Evolutionary conservation across 129 eudicot species (phyloP).

Genomic region (Kitagawia praeruptora): DNA sequence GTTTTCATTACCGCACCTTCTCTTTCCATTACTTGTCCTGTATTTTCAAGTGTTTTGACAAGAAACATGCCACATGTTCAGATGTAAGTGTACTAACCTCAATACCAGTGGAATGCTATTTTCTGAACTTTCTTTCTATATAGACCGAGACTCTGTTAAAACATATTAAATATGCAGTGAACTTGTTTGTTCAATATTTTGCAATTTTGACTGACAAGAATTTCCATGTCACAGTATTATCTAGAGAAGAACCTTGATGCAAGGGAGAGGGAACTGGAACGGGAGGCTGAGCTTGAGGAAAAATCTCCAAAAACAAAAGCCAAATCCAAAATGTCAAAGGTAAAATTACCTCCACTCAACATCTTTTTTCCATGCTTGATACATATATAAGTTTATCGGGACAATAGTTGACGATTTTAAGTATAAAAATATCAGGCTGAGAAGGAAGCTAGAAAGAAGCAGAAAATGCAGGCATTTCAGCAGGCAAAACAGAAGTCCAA

Average conservation of each 20-base stretch:
- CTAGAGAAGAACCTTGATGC: slow-evolving; percentile 98
- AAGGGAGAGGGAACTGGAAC: slow-evolving; percentile 76
- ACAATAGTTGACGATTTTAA: not conserved
- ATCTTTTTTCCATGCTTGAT: not conserved
- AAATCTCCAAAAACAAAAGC: slow-evolving; percentile 87
- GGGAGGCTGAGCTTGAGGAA: slow-evolving; percentile 91
- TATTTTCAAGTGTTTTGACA: not conserved
- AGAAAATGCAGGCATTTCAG: slow-evolving; percentile 85
- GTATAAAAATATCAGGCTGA: slow-evolving; percentile 51
- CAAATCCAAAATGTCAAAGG: slow-evolving; percentile 98
- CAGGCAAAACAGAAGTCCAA: slow-evolving; percentile 86
- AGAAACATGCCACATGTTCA: not conserved
- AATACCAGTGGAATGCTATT: no score
- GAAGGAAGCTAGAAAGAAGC: slow-evolving; percentile 92
- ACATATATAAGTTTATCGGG: not conserved
- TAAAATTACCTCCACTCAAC: slow-evolving; percentile 10
- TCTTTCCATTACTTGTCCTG: not conserved
- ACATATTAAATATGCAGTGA: not conserved
- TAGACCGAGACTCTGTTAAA: not conserved
- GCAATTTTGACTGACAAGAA: not conserved
- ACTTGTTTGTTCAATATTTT: not conserved
- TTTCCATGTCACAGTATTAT: slow-evolving; percentile 53
- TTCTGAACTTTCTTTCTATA: not conserved
- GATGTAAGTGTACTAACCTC: not conserved
- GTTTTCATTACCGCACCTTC: not conserved